Evolutionary conservation across 768 basidiomycete genomes (phyloP).

Genomic region (Lenzites betulinus): DNA sequence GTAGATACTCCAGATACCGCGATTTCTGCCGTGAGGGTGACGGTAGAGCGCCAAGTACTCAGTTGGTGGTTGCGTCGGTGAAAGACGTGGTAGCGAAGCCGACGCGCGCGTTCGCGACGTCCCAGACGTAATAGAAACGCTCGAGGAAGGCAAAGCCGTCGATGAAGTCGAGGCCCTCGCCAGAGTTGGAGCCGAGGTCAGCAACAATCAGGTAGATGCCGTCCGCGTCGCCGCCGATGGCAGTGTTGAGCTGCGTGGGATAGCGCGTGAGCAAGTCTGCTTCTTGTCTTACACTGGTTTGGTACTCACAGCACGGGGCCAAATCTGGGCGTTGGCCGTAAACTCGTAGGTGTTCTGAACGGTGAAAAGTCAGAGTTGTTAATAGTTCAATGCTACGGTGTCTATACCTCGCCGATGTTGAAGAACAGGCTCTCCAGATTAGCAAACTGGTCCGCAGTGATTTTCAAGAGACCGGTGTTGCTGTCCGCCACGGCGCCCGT

Average conservation of each 20-base stretch:
- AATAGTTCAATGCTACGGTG: no score
- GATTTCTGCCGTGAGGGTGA: no score
- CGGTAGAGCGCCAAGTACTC: background rate
- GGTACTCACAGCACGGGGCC: slow-evolving; percentile 28
- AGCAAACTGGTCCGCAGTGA: slow-evolving; percentile 23
- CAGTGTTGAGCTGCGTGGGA: slow-evolving; percentile 26
- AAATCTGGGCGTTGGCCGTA: slow-evolving; percentile 35
- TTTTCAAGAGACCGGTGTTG: slow-evolving; percentile 26
- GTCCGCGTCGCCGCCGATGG: slow-evolving; percentile 29
- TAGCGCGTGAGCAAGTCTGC: background rate
- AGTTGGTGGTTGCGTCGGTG: slow-evolving; percentile 36
- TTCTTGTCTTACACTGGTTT: no score
- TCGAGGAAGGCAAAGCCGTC: slow-evolving; percentile 34
- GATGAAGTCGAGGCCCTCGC: slow-evolving; percentile 35
- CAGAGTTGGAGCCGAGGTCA: slow-evolving; percentile 26
- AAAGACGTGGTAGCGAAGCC: slow-evolving; percentile 42
- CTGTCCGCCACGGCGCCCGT: slow-evolving; percentile 30
- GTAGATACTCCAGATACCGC: background rate
- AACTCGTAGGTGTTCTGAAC: slow-evolving; percentile 26
- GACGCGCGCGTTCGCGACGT: slow-evolving; percentile 38
- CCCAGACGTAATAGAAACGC: slow-evolving; percentile 46
- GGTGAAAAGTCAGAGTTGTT: background rate
- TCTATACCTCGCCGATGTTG: slow-evolving; percentile 26
- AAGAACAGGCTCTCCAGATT: slow-evolving; percentile 28
- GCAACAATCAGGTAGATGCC: slow-evolving; percentile 29